Evolutionary conservation across 306 rosid genomes (phyloP).

Genomic region (Cicer bijugum): DNA sequence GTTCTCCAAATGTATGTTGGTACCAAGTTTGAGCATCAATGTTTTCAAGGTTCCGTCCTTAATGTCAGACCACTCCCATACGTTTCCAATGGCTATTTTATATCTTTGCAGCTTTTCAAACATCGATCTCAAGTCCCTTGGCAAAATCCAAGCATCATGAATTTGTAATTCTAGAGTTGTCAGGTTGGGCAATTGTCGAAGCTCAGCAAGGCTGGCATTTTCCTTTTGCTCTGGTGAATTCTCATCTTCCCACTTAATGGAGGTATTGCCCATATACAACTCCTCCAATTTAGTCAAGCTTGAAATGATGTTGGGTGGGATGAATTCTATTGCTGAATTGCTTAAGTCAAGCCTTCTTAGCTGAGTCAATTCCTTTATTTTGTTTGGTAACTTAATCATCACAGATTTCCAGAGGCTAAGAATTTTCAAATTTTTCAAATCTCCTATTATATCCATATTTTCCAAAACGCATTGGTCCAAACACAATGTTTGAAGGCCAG

Average conservation of each 20-base stretch:
- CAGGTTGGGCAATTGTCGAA: slow-evolving; percentile 5
- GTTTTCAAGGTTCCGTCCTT: background rate
- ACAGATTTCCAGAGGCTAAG: background rate
- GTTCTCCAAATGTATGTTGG: background rate
- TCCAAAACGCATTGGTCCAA: background rate
- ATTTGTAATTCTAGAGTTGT: background rate
- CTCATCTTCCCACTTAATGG: slow-evolving; percentile 1
- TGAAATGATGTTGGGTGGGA: slow-evolving; percentile 19
- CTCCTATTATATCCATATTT: background rate
- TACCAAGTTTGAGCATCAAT: slow-evolving; percentile 18
- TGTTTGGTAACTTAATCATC: background rate
- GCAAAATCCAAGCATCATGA: background rate
- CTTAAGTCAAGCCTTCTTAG: slow-evolving; percentile 26
- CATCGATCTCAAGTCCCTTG: background rate
- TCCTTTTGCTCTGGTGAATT: background rate
- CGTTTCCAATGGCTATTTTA: slow-evolving; percentile 7
- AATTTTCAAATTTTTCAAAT: background rate
- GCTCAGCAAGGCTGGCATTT: slow-evolving; percentile 19
- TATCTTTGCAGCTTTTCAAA: slow-evolving; percentile 6
- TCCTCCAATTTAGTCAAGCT: slow-evolving; percentile 12
- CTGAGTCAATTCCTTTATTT: background rate
- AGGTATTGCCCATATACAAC: background rate
- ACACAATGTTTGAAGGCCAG: background rate
- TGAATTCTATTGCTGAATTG: background rate
- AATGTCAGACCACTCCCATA: slow-evolving; percentile 25